phyloP scores from a whole-genome alignment of 768 basidiomycete genomes.

The Kwoniella botswanensis region DNA sequence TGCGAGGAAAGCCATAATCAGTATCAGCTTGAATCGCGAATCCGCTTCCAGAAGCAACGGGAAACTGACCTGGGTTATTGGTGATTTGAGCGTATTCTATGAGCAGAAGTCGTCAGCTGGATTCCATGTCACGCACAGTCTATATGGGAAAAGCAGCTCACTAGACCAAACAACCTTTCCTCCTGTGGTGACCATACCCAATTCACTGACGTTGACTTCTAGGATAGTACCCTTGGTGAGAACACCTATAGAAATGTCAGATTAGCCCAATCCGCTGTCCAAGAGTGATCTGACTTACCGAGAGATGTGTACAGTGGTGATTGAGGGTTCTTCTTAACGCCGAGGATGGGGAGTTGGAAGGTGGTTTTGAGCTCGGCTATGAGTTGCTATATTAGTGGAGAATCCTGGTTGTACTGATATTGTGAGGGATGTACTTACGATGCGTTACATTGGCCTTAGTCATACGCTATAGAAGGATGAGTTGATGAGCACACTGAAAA shows the following conservation, averaged over 20 bases:
- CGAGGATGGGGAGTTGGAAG: conserved; percentile 96
- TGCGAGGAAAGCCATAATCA: conserved; percentile 1
- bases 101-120: conserved; percentile 6
- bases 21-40: not conserved
- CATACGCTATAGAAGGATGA: conserved; percentile 64
- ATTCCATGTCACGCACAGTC: conserved; percentile 16
- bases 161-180: conserved; percentile 71
- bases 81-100: conserved; percentile 66
- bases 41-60: not conserved
- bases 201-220: conserved; percentile 97
- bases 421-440: too few species aligned
- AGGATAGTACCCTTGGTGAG: conserved; percentile 98
- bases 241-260: conserved; percentile 83
- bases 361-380: conserved; percentile 95
- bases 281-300: conserved; percentile 63
- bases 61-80: conserved; percentile 40
- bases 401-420: not conserved
- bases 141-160: conserved; percentile 28
- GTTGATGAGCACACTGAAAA: not conserved
- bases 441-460: conserved; percentile 99
- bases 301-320: conserved; percentile 67
- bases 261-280: conserved; percentile 59
- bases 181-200: conserved; percentile 95
- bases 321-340: conserved; percentile 99
- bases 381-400: not conserved